Percentiles rank a stretch among this genome's conserved stretches.
Conservation (phyloP, 2,329 filamentous ascomycete species). For the Sarocladium kiliense region DNA sequence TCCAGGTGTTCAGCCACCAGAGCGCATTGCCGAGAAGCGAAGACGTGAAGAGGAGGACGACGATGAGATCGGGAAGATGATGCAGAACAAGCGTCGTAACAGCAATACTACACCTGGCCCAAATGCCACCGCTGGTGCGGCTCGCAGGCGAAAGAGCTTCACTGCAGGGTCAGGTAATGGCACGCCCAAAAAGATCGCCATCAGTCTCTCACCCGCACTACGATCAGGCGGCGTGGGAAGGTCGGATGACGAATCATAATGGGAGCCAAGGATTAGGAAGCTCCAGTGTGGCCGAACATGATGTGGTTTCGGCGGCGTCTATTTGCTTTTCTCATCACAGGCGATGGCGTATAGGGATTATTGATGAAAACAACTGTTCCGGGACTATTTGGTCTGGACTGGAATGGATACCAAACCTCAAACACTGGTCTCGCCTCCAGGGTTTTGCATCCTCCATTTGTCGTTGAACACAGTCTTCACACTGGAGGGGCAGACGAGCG, state of each 20-base stretch:
- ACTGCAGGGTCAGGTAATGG: constrained; percentile 33
- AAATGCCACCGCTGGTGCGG: constrained; percentile 23
- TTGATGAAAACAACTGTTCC: background rate
- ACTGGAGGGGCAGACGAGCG: too few species aligned
- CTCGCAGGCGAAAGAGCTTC: constrained; percentile 34
- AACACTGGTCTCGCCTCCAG: background rate
- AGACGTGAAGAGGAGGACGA: constrained; percentile 83
- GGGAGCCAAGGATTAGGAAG: background rate
- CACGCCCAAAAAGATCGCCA: constrained; percentile 50
- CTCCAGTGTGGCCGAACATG: background rate
- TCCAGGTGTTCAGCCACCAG: constrained; percentile 53
- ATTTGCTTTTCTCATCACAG: constrained; percentile 8
- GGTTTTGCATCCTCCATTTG: background rate
- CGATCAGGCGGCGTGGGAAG: constrained; percentile 33
- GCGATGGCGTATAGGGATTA: constrained; percentile 8
- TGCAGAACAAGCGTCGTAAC: constrained; percentile 58
- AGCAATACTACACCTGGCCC: constrained; percentile 29
- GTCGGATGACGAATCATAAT: constrained; percentile 34
- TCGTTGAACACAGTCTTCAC: too few species aligned
- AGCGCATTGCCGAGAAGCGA: constrained; percentile 82
- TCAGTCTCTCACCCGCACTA: constrained; percentile 46
- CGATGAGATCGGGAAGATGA: constrained; percentile 82
- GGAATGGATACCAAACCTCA: background rate
- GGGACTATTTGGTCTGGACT: background rate
- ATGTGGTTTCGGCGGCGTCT: background rate